Evolutionary conservation across 2,329 filamentous ascomycete species (phyloP), one percentile per base, ranked within the genome.

Genomic region (Xylariales sp.): DNA sequence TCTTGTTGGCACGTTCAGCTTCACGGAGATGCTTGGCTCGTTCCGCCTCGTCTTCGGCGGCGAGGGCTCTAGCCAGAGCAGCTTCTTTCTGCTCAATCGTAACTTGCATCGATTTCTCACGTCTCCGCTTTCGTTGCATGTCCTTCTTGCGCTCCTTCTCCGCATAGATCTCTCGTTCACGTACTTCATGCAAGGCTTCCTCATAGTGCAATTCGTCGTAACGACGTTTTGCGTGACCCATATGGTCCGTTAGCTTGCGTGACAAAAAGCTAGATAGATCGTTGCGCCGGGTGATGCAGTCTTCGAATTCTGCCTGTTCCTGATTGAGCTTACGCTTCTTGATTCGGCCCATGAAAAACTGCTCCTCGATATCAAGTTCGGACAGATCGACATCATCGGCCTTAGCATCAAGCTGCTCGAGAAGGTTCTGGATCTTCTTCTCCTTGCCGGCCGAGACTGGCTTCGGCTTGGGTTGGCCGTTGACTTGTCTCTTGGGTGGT

Each of bases 141-240:
- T 99, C 96, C 83, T 99, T 99, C 84, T 99, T 99, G 72, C 96
- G 93, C 81, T 99, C 96, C 82, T 99, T 99, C 80, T 99, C 96
- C 69, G 95, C 94, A 68, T 92, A 91, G 7, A 97, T 86, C 79
- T 97, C 95, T 72, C 93, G 93, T 69, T 94, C 91, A 72, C 96
- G 92, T 1, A 98, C 95, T 74, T 97, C 91, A 61, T 92, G 88
- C 67, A 95, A 87, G 1, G 96, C 95, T 48, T 92, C 90, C 18
- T 92, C 88, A 76, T 94, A 94, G 78, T 96, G 90, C 53, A 90
- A 83, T 14, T 91, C 86, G 67, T 93, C 89, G 78, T 93, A 97
- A 39, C 93, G 89, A 61, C 90, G 86, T 75, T 92, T 92, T 46
- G 93, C 93, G 18, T 88, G 85, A 58, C 89, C 86, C 57, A 91